These are phyloP conservation scores for Lodderomyces theae DNA, from an alignment of 1,139 yeast species.

Conservation along the genomic window DNA sequence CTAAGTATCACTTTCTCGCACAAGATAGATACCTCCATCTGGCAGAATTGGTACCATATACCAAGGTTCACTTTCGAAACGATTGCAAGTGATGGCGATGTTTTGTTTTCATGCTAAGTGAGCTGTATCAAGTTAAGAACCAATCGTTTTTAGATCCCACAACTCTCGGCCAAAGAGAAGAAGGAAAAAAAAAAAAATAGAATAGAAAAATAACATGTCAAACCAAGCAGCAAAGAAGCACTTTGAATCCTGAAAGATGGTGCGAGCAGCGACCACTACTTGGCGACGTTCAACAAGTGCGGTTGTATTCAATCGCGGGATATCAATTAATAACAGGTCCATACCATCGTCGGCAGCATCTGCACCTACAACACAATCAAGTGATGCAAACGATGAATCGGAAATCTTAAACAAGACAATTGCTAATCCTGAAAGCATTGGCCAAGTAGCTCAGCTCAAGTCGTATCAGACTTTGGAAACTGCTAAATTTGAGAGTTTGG, in stretches of 20 bases:
- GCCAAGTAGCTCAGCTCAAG: constrained; percentile 19
- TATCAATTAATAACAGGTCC: not conserved
- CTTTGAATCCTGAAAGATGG: too few species aligned
- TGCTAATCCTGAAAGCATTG: constrained; percentile 20
- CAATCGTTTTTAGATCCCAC: not conserved
- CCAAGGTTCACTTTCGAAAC: too few species aligned
- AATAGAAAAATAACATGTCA: too few species aligned
- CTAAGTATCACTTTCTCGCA: too few species aligned
- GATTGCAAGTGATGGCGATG: too few species aligned
- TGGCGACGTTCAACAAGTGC: constrained; percentile 2
- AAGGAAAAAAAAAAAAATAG: too few species aligned
- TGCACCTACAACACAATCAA: not conserved
- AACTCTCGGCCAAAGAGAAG: too few species aligned
- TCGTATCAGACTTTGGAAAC: constrained; percentile 19
- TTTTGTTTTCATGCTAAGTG: too few species aligned
- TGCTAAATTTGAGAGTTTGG: constrained; percentile 38
- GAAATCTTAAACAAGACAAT: constrained; percentile 14
- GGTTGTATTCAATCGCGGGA: not conserved
- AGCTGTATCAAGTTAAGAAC: too few species aligned
- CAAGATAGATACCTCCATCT: too few species aligned
- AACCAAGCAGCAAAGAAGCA: not conserved
- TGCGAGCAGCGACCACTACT: not conserved
- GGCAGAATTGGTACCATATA: too few species aligned
- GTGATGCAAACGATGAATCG: not conserved
- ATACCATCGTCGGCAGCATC: not conserved